Base-by-base conservation (phyloP, 2,329 filamentous ascomycete genomes). In the Arthrinium phaeospermum region DNA sequence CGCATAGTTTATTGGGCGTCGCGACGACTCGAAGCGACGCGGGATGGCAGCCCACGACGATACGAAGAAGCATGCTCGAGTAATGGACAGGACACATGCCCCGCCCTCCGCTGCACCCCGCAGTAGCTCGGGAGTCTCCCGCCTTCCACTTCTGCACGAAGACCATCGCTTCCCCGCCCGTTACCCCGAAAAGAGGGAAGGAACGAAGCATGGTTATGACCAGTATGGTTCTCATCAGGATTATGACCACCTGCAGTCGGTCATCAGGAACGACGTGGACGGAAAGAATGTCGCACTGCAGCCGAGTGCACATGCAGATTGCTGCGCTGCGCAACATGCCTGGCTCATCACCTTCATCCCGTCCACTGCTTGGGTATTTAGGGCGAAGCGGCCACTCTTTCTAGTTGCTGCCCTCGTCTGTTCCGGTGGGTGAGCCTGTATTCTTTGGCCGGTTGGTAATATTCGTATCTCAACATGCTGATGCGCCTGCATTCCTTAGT, bases 381-480 rank as follows among this genome's bases (percentile, higher is more conserved):
- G 34, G 34, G n/a, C 57, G 34, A 64, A 41, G 19, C 57, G 41
- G n/a, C 27, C 67, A 47, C n/a, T 30, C 44, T 46, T 47, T 27
- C n/a, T 47, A 46, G 14, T 68, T 24, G 41, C 13, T 47, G 67
- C 67, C n/a, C n/a, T 68, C 45, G 24, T 45, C 34, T 68, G 41
- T 45, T 64, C 19, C 10, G 30, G 45, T 47, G 12, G n/a, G 41
- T 68, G 67, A 47, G 34, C 46, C 37, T 14, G 27, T 16, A 41
- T n/a, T 13, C 45, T 53, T 68, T 27, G 19, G 16, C 45, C 30
- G 37, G 22, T 22, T 14, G 3, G 2, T 19, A 19, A 24, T 4
- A 13, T 41, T 14, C 4, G 10, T 41, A 41, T 12, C 19, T 12
- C 44, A 53, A 70, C n/a, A 72, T 72, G 71, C 71, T 72, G 44